Evolutionary conservation across 306 rosid genomes (phyloP).

Genomic region (Canavalia ensiformis): DNA sequence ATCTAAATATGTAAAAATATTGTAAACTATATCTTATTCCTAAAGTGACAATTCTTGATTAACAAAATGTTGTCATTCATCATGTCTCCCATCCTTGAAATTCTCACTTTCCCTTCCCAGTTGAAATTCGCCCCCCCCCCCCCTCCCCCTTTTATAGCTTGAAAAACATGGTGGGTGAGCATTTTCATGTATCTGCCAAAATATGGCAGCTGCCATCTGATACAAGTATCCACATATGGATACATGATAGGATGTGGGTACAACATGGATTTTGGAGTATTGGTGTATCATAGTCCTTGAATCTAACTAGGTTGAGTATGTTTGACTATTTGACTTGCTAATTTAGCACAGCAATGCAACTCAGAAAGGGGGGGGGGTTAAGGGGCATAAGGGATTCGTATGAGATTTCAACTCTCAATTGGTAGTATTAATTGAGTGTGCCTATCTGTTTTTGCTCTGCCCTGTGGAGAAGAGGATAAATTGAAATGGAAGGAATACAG

Average conservation of each 20-base stretch:
- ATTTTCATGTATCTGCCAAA: neutral
- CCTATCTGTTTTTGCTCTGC: neutral
- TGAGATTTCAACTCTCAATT: neutral
- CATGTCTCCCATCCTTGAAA: neutral
- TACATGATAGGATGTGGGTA: neutral
- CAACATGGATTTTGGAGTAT: neutral
- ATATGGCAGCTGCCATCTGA: neutral
- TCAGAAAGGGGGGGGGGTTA: neutral
- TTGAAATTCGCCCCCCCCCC: neutral
- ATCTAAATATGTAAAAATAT: conserved; percentile 16
- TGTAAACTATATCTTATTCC: neutral
- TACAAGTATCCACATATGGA: neutral
- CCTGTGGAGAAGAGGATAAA: neutral
- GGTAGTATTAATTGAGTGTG: neutral
- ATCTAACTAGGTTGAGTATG: neutral
- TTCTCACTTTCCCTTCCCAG: neutral
- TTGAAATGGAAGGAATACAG: neutral
- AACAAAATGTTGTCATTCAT: neutral
- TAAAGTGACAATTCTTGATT: neutral
- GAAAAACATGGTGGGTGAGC: neutral
- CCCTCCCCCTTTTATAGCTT: neutral
- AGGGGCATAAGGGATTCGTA: conserved; percentile 2
- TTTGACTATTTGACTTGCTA: neutral
- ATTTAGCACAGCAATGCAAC: neutral
- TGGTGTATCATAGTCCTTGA: neutral